These are phyloP conservation scores for Iberis pinnata DNA, from an alignment of 345 rosid genomes.

Conservation along the genomic window DNA sequence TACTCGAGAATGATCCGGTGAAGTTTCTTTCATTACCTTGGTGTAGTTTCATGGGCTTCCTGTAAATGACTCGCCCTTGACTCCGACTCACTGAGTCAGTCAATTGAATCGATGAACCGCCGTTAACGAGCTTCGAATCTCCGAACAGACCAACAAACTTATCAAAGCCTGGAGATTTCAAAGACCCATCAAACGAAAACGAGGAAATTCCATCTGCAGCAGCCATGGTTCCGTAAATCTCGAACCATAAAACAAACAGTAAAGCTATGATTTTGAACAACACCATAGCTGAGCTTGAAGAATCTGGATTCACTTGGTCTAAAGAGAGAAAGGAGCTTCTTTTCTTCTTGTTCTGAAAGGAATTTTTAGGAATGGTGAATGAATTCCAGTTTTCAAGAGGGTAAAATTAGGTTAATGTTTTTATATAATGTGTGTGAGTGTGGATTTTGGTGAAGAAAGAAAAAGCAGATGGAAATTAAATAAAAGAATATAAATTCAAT, in stretches of 20 bases:
- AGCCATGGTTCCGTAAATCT: constrained; percentile 15
- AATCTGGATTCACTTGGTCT: neutral
- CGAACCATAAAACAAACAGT: constrained; percentile 33
- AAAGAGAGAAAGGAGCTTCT: constrained; percentile 15
- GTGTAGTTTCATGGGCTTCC: constrained; percentile 60
- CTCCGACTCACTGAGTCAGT: constrained; percentile 41
- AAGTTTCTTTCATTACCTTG: constrained; percentile 50
- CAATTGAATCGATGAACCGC: constrained; percentile 56
- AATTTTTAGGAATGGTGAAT: constrained; percentile 23
- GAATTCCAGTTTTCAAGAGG: constrained; percentile 10
- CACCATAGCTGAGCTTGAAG: constrained; percentile 24
- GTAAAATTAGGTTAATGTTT: neutral
- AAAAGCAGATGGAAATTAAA: constrained; percentile 12
- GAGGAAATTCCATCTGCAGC: constrained; percentile 34
- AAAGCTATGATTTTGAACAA: constrained; percentile 33
- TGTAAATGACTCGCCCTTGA: constrained; percentile 52
- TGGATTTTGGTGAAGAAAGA: constrained; percentile 21
- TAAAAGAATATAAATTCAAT: constrained; percentile 11
- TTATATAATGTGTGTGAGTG: neutral
- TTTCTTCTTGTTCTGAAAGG: constrained; percentile 15
- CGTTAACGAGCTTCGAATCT: constrained; percentile 50
- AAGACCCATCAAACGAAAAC: constrained; percentile 50
- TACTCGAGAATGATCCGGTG: constrained; percentile 56
- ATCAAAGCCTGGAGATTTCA: constrained; percentile 45
- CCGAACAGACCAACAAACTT: constrained; percentile 47